phyloP scores from a whole-genome alignment of 371 early-diverging fungal genomes.

The Actinomortierella wolfii region DNA sequence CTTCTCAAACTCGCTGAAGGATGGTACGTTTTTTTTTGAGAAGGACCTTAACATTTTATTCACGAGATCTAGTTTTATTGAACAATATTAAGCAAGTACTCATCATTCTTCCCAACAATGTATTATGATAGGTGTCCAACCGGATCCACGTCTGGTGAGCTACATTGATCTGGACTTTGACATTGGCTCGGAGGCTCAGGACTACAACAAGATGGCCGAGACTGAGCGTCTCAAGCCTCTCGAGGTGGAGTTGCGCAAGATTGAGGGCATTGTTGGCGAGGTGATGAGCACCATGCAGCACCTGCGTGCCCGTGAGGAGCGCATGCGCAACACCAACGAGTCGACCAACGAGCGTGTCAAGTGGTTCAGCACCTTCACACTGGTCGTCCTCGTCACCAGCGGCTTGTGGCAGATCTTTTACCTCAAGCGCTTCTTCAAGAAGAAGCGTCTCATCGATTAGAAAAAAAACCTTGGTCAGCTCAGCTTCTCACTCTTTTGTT shows the following conservation, averaged over 20 bases:
- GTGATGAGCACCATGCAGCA: slow-evolving; percentile 82
- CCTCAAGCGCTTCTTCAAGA: slow-evolving; percentile 82
- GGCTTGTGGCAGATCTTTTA: slow-evolving; percentile 86
- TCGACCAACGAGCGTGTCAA: slow-evolving; percentile 84
- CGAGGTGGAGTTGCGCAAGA: slow-evolving; percentile 82
- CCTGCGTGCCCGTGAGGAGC: slow-evolving; percentile 76
- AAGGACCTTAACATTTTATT: not conserved
- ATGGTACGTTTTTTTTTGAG: slow-evolving; percentile 50
- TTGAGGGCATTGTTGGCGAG: slow-evolving; percentile 78
- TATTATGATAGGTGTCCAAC: slow-evolving; percentile 55
- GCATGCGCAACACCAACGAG: slow-evolving; percentile 89
- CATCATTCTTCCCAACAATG: too few species aligned
- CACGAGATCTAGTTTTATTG: not conserved
- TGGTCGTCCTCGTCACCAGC: slow-evolving; percentile 67
- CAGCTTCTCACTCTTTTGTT: too few species aligned
- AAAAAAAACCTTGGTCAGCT: too few species aligned
- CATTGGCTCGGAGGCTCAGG: slow-evolving; percentile 87
- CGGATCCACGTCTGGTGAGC: slow-evolving; percentile 59
- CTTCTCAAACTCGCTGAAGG: slow-evolving; percentile 79
- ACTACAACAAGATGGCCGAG: slow-evolving; percentile 66
- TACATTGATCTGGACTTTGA: slow-evolving; percentile 77
- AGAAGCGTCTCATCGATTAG: slow-evolving; percentile 83
- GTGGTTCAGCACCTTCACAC: slow-evolving; percentile 74
- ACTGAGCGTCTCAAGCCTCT: slow-evolving; percentile 86
- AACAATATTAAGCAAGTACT: too few species aligned